phyloP scores from a whole-genome alignment of 129 eudicot genomes.

The Ambrosia trifida region DNA sequence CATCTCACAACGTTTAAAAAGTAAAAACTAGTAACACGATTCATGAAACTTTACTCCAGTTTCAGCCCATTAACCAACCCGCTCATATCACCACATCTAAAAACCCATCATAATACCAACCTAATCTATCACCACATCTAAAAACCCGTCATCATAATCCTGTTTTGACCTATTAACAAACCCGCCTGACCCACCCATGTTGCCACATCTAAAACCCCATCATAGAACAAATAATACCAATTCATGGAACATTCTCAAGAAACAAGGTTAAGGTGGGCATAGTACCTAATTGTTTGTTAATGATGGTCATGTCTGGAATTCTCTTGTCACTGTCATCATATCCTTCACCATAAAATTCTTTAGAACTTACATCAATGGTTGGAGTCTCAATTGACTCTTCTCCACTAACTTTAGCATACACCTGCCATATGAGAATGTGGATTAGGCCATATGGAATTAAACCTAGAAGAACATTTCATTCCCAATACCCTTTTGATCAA shows the following conservation, averaged over 20 bases:
- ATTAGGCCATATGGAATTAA: neutral
- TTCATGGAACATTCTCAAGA: neutral
- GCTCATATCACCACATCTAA: no score
- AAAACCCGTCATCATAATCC: neutral
- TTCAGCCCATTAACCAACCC: no score
- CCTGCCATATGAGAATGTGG: constrained; percentile 37
- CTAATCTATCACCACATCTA: no score
- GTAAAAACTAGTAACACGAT: no score
- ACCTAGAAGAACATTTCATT: constrained; percentile 2
- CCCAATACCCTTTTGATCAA: constrained; percentile 9
- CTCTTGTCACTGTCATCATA: constrained; percentile 97
- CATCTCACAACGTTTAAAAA: no score
- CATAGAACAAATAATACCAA: neutral
- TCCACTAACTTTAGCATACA: constrained; percentile 86
- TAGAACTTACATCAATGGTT: constrained; percentile 80
- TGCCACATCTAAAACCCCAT: neutral
- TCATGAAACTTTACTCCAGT: no score
- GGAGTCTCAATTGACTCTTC: constrained; percentile 73
- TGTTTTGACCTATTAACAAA: neutral
- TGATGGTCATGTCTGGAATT: constrained; percentile 96
- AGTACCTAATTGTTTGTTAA: constrained; percentile 82
- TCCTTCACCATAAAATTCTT: constrained; percentile 94
- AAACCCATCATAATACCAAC: no score
- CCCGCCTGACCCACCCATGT: neutral
- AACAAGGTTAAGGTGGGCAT: constrained; percentile 6